Evolutionary conservation across 2,329 filamentous ascomycete species (phyloP), one percentile per base, ranked within the genome.

Genomic region (Amesomyces nigricolor): DNA sequence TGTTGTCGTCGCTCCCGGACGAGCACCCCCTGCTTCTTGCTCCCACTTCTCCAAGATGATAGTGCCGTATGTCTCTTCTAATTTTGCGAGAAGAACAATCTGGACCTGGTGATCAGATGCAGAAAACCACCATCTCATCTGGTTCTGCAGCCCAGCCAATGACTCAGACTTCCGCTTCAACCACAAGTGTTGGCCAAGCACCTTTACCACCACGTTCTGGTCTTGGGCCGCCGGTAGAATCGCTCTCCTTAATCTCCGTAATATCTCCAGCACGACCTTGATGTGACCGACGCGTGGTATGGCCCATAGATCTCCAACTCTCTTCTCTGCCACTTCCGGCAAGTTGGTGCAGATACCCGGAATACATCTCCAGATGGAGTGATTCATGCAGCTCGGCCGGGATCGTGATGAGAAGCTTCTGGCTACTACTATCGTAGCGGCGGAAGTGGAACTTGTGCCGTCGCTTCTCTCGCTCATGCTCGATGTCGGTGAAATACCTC

Each of bases 11-110:
- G 55, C 55, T 54, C 55, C 54, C 5, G 51, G 58, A 26, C 55
- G 55, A 58, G 53, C 29, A 35, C 8, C 14, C 48, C 4, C 3
- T 8, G 48, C 26, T 46, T 54, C 58, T 48, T 61, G 58, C 54
- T 62, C 58, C 58, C 56, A 60, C 53, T 57, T 58, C 53, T 60
- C 56, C 17, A 61, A 37, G 16, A 53, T 45, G 39, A 61, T 58
- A 8, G 22, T 35, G 30, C 11, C 17, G 16, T 19, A 45, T 37
- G 53, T 35, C 22, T 14, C 9, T 29, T 59, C 46, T 38, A 59
- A 51, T 45, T 59, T 60, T 30, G 32, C 51, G 13, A 62, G 61
- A 53, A 61, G 55, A 50, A 57, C 59, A 54, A 61, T 56, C 47
- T 61, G 53, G 19, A 62, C 55, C 42, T 61, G 38, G 48, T 61